A percentile compares a stretch with the other conserved stretches of the same genome.
Evolutionary conservation across 106 monocot species (phyloP).

Genomic region (Alisma plantagoaquatica): DNA sequence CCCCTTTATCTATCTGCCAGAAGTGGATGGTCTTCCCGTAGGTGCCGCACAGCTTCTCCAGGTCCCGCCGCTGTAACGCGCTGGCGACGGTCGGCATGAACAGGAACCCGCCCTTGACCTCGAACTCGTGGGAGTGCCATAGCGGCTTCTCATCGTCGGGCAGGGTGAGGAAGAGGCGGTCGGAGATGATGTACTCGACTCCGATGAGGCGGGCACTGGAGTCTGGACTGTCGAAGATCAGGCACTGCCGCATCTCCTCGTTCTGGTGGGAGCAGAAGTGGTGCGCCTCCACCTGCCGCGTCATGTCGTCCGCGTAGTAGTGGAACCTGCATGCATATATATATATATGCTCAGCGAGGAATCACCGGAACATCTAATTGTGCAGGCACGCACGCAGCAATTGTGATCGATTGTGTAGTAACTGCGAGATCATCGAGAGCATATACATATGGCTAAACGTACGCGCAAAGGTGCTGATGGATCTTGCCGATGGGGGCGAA

Average conservation of each 20-base stretch:
- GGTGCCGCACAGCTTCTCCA: constrained; percentile 62
- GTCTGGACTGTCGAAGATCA: constrained; percentile 65
- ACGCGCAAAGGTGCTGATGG: constrained; percentile 89
- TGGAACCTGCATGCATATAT: constrained; percentile 71
- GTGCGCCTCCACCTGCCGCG: constrained; percentile 82
- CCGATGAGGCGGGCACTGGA: constrained; percentile 62
- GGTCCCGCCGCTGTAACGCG: constrained; percentile 32
- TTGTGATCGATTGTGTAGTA: too few relatives aligned
- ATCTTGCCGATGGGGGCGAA: constrained; percentile 68
- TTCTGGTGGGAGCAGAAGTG: constrained; percentile 89
- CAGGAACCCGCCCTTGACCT: constrained; percentile 70
- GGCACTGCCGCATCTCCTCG: constrained; percentile 86
- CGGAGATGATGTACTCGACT: constrained; percentile 71
- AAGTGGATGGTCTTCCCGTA: constrained; percentile 91
- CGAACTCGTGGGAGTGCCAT: constrained; percentile 96
- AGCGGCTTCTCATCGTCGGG: constrained; percentile 85
- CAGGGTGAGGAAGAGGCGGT: constrained; percentile 53
- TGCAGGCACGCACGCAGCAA: not conserved
- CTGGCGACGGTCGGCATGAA: constrained; percentile 69
- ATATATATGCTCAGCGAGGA: too few relatives aligned
- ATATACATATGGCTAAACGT: too few relatives aligned
- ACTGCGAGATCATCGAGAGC: too few relatives aligned
- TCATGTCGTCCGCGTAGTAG: constrained; percentile 81
- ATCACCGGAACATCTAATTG: not conserved
- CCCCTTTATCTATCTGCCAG: constrained; percentile 77